Conservation (phyloP, 2,329 filamentous ascomycete species). For the Curvularia hawaiiensis region DNA sequence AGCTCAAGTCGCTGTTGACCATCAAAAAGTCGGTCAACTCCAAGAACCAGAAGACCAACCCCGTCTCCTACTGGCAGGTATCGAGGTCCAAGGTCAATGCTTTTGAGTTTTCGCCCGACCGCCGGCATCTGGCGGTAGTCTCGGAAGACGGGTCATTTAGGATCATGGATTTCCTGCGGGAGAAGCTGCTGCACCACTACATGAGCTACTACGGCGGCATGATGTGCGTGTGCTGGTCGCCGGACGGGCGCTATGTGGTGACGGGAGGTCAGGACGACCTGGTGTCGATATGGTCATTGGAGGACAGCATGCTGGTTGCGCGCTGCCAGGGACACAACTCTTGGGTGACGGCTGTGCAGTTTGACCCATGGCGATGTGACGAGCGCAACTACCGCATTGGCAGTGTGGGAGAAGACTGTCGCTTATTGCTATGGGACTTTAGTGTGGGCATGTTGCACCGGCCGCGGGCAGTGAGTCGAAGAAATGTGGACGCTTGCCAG, state of each 20-base stretch:
- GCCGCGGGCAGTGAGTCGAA: slow-evolving; percentile 71
- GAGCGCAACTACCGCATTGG: slow-evolving; percentile 95
- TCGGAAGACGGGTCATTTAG: slow-evolving; percentile 89
- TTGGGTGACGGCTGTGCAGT: slow-evolving; percentile 92
- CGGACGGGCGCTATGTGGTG: slow-evolving; percentile 92
- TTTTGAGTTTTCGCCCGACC: slow-evolving; percentile 91
- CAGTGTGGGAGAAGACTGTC: slow-evolving; percentile 91
- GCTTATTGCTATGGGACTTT: slow-evolving; percentile 95
- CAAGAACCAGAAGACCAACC: slow-evolving; percentile 90
- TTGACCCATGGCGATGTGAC: slow-evolving; percentile 97
- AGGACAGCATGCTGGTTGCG: slow-evolving; percentile 82
- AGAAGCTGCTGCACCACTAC: slow-evolving; percentile 89
- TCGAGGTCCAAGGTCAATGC: slow-evolving; percentile 90
- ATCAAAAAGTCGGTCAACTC: slow-evolving; percentile 93
- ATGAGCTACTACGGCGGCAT: slow-evolving; percentile 93
- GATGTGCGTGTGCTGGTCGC: slow-evolving; percentile 95
- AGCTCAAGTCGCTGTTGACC: slow-evolving; percentile 57
- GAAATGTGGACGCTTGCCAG: neutral
- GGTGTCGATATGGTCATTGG: slow-evolving; percentile 92
- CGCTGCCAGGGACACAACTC: slow-evolving; percentile 94
- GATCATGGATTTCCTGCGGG: slow-evolving; percentile 89
- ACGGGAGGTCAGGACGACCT: slow-evolving; percentile 96
- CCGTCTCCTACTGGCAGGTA: slow-evolving; percentile 89
- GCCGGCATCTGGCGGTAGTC: slow-evolving; percentile 83
- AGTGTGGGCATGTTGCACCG: slow-evolving; percentile 94